Evolutionary conservation across 805 yeast genomes (phyloP).

Genomic region (Ogataea naganishii): DNA sequence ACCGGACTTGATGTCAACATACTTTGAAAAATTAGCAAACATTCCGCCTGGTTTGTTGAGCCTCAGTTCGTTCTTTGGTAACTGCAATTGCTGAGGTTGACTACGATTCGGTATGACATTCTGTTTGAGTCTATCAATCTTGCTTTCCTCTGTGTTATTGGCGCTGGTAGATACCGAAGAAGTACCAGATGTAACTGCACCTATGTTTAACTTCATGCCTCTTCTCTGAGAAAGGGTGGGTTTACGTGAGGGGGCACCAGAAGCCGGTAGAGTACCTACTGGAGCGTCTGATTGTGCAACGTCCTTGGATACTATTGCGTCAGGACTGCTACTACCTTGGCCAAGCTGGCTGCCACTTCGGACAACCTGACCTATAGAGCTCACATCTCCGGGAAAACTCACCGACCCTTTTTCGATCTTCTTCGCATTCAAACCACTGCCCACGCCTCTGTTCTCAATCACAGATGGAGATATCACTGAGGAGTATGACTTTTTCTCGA

Average conservation of each 20-base stretch:
- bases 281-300: too few relatives aligned
- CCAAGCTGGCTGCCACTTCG: too few relatives aligned
- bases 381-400: too few relatives aligned
- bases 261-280: constrained; percentile 7
- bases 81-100: constrained; percentile 10
- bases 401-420: too few relatives aligned
- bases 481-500: constrained; percentile 15
- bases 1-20: constrained; percentile 88
- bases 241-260: constrained; percentile 22
- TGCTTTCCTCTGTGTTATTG: constrained; percentile 12
- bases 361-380: too few relatives aligned
- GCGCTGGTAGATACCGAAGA: background rate
- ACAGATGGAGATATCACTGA: constrained; percentile 7
- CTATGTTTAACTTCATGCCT: constrained; percentile 42
- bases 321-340: background rate
- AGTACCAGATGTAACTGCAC: constrained; percentile 7
- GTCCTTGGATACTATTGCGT: constrained; percentile 4
- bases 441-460: constrained; percentile 4
- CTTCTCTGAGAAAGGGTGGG: constrained; percentile 45
- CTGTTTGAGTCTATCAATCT: constrained; percentile 13
- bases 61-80: constrained; percentile 7
- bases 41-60: constrained; percentile 39
- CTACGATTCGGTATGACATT: constrained; percentile 17
- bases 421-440: constrained; percentile 2
- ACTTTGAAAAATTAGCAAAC: constrained; percentile 79